These are phyloP conservation scores for Agrocybe praecox DNA, from an alignment of 768 basidiomycete species.

Conservation along the genomic window DNA sequence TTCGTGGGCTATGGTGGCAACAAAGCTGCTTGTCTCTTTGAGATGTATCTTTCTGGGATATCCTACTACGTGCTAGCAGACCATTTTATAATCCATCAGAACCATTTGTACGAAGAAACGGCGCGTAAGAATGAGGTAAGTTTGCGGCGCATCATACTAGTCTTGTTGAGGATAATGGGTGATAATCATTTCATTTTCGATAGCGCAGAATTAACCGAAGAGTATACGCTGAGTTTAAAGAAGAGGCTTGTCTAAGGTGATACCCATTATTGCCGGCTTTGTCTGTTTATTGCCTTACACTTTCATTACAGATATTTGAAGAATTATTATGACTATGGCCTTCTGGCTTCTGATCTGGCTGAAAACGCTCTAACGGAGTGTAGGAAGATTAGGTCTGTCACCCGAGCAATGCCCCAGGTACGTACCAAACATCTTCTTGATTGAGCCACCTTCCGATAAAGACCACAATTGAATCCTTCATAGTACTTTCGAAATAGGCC, in stretches of 20 bases:
- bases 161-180: too few species aligned
- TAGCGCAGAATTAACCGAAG: conserved; percentile 78
- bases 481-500: conserved; percentile 7
- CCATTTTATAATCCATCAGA: conserved; percentile 90
- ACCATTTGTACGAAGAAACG: conserved; percentile 78
- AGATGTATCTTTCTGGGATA: conserved; percentile 87
- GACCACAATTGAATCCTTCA: not conserved
- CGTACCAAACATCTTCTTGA: not conserved
- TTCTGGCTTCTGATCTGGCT: conserved; percentile 51
- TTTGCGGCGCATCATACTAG: not conserved
- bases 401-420: conserved; percentile 7
- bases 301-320: conserved; percentile 57
- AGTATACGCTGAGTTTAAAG: conserved; percentile 76
- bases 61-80: conserved; percentile 84
- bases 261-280: conserved; percentile 5
- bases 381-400: conserved; percentile 53
- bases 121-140: conserved; percentile 72
- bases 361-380: conserved; percentile 64
- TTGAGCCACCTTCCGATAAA: not conserved
- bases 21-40: conserved; percentile 91
- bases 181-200: not conserved
- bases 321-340: conserved; percentile 51
- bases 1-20: conserved; percentile 92
- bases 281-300: not conserved
- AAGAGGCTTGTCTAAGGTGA: conserved; percentile 62